These are phyloP conservation scores for Pterocarpus santalinus DNA, from an alignment of 306 rosid species.

Conservation along the genomic window DNA sequence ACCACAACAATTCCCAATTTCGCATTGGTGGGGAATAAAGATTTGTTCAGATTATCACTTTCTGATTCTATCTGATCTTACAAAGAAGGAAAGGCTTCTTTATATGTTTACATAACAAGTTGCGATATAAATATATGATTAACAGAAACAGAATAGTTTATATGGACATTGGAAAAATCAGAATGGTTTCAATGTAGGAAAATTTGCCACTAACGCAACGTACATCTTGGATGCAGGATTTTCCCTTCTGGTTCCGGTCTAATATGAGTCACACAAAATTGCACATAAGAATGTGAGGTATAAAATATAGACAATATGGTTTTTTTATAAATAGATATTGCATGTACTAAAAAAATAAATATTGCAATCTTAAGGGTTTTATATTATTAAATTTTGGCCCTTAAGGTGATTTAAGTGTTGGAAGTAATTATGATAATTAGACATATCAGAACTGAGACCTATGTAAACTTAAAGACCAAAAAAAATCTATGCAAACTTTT, in stretches of 20 bases:
- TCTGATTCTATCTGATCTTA: conserved; percentile 47
- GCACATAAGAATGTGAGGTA: background rate
- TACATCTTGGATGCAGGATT: conserved; percentile 4
- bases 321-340: background rate
- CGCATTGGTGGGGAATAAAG: conserved; percentile 43
- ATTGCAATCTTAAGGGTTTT: too few species aligned
- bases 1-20: conserved; percentile 9
- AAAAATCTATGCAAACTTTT: too few species aligned
- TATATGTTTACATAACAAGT: background rate
- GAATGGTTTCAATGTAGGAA: background rate
- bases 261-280: background rate
- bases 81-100: conserved; percentile 22
- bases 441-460: too few species aligned
- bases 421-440: too few species aligned
- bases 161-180: too few species aligned
- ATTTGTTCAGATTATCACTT: conserved; percentile 36
- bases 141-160: too few species aligned
- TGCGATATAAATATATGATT: background rate
- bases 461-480: too few species aligned
- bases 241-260: background rate
- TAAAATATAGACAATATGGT: background rate
- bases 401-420: too few species aligned
- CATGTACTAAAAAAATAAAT: too few species aligned
- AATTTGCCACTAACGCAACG: background rate
- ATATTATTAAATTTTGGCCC: too few species aligned